Base-by-base conservation (phyloP, 202 grass and related monocot species). In the Zoysia matrella region DNA sequence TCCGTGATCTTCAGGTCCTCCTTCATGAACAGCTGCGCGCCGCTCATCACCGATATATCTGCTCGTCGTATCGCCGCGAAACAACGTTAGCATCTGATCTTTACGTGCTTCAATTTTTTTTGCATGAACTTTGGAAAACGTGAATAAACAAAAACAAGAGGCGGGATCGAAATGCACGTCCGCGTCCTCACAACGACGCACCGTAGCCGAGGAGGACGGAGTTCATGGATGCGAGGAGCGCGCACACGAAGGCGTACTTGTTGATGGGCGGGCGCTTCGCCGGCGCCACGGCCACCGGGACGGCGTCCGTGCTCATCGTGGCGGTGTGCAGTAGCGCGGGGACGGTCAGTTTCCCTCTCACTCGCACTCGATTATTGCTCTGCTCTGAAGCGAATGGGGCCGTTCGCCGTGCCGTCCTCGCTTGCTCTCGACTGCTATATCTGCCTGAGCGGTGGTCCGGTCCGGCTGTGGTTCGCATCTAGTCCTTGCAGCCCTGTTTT, bases 31-130 rank as follows among this genome's bases (percentile, higher is more conserved):
- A 92, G 52, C 69, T 86, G 75, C 30, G 96, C 96, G 6, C 96
- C 96, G 82, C 96, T 98, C 96, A 98, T 98, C 83, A 95, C 96
- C 53, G 90, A 86, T 48, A 93, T 89, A 57, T 98, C 96, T 98
- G 75, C 30, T 36, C 30, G 30, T 36, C 30, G 30, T 15, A 2
- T 4, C 54, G 7, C 7, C 9, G 30, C 30, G 30, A 36, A 36
- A 36, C 30, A 36, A 36, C 30, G 30, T 36, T 36, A 36, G 30
- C 30, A 36, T 36, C 30, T 1, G 30, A 36, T 36, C 45, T 8
- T 71, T 56, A 57, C 13, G 3, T 36, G 4, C 42, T 51, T 36
- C 16, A 36, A 36, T 36, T 36, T 55, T 75, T 12, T 54, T 77
- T 52, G 71, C 30, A 1, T 36, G 49, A 6, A 55, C 15, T 41